Percentiles rank a stretch among this genome's conserved stretches.
Conservation (phyloP, 306 rosid genomes). For the Cyclanthera cordifolia region DNA sequence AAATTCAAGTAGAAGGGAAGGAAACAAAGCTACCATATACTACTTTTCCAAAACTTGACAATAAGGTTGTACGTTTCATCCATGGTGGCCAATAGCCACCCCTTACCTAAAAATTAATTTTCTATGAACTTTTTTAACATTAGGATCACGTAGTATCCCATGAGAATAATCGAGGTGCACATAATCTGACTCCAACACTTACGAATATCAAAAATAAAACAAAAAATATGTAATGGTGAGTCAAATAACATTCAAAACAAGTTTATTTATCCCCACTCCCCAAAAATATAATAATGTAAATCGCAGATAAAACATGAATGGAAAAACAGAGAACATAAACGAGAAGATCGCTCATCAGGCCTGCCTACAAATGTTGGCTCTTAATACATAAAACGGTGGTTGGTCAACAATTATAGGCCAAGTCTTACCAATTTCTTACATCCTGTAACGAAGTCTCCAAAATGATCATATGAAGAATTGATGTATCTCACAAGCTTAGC, state of each 20-base stretch:
- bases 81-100: no score
- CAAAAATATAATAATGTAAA: no score
- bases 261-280: neutral
- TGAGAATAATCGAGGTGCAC: no score
- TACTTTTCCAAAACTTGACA: neutral
- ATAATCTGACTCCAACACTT: no score
- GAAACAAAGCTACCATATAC: neutral
- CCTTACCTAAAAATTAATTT: no score
- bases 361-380: neutral
- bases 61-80: no score
- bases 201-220: no score
- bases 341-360: neutral
- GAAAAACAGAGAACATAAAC: neutral
- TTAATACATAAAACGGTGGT: conserved; percentile 6
- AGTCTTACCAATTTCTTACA: conserved; percentile 2
- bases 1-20: neutral
- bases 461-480: conserved; percentile 7
- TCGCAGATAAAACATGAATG: neutral
- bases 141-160: no score
- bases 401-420: neutral
- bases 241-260: neutral
- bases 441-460: conserved; percentile 4
- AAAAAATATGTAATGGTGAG: neutral
- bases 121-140: no score
- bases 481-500: neutral